phyloP scores from a whole-genome alignment of 1,139 yeast species.

The Sugiyamaella novakii region DNA sequence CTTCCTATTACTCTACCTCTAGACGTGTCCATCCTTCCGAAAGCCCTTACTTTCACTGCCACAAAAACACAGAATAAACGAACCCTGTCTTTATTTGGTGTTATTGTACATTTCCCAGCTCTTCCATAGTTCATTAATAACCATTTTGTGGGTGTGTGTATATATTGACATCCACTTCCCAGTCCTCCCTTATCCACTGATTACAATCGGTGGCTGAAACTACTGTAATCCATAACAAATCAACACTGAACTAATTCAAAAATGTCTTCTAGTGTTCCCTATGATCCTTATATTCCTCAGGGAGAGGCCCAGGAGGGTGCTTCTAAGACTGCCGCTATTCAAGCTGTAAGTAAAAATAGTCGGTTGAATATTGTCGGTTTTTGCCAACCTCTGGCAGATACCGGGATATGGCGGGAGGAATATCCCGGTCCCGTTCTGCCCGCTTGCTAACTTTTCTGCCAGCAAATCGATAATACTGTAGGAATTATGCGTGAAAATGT shows the following conservation, averaged over 20 bases:
- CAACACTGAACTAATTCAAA: constrained; percentile 11
- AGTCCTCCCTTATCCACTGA: too few species aligned
- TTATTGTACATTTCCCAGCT: too few species aligned
- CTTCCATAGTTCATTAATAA: neutral
- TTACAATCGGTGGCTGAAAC: too few species aligned
- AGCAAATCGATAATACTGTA: constrained; percentile 95
- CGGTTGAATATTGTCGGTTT: neutral
- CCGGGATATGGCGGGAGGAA: neutral
- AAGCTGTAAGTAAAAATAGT: constrained; percentile 58
- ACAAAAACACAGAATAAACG: too few species aligned
- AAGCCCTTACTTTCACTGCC: neutral
- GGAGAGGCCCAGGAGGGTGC: constrained; percentile 47
- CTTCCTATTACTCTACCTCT: neutral
- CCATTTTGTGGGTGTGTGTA: neutral
- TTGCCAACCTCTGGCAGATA: neutral
- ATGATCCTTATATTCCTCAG: constrained; percentile 86
- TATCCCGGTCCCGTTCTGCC: too few species aligned
- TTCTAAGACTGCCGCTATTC: constrained; percentile 76
- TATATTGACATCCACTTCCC: too few species aligned
- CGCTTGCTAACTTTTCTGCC: constrained; percentile 19
- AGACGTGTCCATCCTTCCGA: constrained; percentile 14
- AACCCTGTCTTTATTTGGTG: too few species aligned
- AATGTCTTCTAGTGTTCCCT: constrained; percentile 84
- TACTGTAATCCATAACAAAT: too few species aligned
- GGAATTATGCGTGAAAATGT: constrained; percentile 98